Percentiles rank a stretch among this genome's conserved stretches.
These are phyloP conservation scores for Symbiodinium pilosum DNA, from an alignment of 73 alveolate species.

Conservation along the genomic window DNA sequence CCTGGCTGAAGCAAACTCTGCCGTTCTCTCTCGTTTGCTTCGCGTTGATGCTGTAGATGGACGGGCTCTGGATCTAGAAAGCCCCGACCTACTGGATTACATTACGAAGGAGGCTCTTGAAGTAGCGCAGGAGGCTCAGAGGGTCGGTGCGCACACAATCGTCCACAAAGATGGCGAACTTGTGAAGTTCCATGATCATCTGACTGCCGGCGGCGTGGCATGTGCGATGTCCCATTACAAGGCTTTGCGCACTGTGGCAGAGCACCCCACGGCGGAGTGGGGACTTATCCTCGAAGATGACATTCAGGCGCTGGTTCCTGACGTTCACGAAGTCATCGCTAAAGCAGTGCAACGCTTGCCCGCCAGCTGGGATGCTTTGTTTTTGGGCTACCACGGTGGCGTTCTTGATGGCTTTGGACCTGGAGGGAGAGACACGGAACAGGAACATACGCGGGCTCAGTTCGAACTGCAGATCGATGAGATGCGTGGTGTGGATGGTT, in stretches of 20 bases:
- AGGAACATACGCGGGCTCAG: slow-evolving; percentile 44
- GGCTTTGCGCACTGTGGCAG: slow-evolving; percentile 38
- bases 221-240: slow-evolving; percentile 2
- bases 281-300: slow-evolving; percentile 78
- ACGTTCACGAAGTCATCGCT: slow-evolving; percentile 6
- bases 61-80: background rate
- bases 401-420: slow-evolving; percentile 39
- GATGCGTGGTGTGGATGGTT: slow-evolving; percentile 24
- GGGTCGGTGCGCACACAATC: slow-evolving; percentile 74
- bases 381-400: slow-evolving; percentile 73
- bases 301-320: slow-evolving; percentile 44
- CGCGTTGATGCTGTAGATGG: slow-evolving; percentile 86
- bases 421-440: slow-evolving; percentile 74
- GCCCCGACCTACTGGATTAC: background rate
- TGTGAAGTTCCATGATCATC: slow-evolving; percentile 77
- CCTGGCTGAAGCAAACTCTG: slow-evolving; percentile 22
- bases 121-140: slow-evolving; percentile 45
- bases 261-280: slow-evolving; percentile 91
- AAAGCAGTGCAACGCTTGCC: background rate
- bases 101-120: slow-evolving; percentile 18
- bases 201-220: slow-evolving; percentile 48
- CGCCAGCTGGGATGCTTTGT: slow-evolving; percentile 58
- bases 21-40: slow-evolving; percentile 28
- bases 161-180: slow-evolving; percentile 82
- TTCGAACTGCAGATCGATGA: slow-evolving; percentile 68